Base-by-base conservation (phyloP, 192 early-diverging fungal genomes). In the Kappamyces sp. region DNA sequence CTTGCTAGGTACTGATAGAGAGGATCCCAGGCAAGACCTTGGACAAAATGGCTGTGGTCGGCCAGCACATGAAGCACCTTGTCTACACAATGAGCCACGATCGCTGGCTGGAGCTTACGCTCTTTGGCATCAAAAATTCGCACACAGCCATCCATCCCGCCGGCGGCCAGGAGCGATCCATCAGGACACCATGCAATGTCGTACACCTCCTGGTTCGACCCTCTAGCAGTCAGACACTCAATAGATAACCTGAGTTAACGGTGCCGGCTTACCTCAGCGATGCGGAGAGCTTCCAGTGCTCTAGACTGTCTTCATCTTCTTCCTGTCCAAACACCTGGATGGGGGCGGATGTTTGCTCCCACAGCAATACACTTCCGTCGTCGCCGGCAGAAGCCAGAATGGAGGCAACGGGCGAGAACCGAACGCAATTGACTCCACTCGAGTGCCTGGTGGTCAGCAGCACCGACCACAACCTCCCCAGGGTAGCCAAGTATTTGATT, bases 11-110 rank as follows among this genome's bases (percentile, higher is more conserved):
- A 98, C 61, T 88, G 67, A 40, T 84, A 86, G 9, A 89, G 64
- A 4, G 95, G 93, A 67, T 98, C 95, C 95, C 95, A 98, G 15
- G 86, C 80, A 7, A 98, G 89, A 39, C 95, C 95, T 69, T 98
- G 95, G n/a, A 98, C 91, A 62, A 91, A 94, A 57, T 96, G 89
- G 40, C 74, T 74, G 67, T 98, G 95, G 55, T 94, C 73, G 2
- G 54, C 50, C 22, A 78, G 75, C 14, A 90, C 81, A 58, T 87
- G 85, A 35, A 92, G 66, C 59, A 85, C 88, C 50, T 78, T 79
- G 41, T 81, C 88, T 79, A 14, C 1, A 45, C 3, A 59, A n/a
- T 9, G 37, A 11, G 53, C 33, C 22, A 9, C 29, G 7, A 2
- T 12, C 54, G 45, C 6, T 35, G 32, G 12, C 45, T 32, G 15